phyloP scores from a whole-genome alignment of 768 basidiomycete species.

The Tremella mesenterica region DNA sequence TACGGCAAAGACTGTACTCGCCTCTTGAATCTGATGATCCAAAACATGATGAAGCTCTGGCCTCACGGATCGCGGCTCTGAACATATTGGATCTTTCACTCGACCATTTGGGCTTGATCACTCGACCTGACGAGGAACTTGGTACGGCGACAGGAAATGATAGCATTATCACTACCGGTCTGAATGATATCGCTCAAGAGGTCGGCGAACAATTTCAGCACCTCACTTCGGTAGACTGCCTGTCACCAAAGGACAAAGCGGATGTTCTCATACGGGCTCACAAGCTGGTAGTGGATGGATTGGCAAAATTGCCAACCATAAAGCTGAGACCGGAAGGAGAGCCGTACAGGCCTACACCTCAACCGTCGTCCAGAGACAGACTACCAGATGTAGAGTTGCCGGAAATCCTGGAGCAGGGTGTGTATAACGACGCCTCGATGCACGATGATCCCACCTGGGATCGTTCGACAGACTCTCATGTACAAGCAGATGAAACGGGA shows the following conservation, averaged over 20 bases:
- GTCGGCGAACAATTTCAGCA: slow-evolving; percentile 62
- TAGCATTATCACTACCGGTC: slow-evolving; percentile 27
- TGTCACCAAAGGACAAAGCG: slow-evolving; percentile 69
- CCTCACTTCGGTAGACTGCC: slow-evolving; percentile 49
- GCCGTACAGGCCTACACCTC: slow-evolving; percentile 9
- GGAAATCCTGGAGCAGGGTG: no score
- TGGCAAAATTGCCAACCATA: slow-evolving; percentile 56
- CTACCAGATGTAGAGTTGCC: background rate
- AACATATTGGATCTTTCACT: slow-evolving; percentile 82
- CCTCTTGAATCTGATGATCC: slow-evolving; percentile 67
- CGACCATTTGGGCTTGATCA: slow-evolving; percentile 79
- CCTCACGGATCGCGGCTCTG: slow-evolving; percentile 79
- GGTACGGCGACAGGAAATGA: slow-evolving; percentile 6
- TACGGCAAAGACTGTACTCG: slow-evolving; percentile 59
- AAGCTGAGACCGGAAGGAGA: slow-evolving; percentile 59
- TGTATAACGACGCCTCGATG: no score
- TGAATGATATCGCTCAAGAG: slow-evolving; percentile 58
- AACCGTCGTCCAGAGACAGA: no score
- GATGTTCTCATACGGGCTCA: slow-evolving; percentile 73
- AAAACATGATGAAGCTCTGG: slow-evolving; percentile 80
- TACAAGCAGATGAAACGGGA: background rate
- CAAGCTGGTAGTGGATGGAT: slow-evolving; percentile 62
- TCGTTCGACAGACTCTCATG: background rate
- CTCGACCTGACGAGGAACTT: slow-evolving; percentile 50
- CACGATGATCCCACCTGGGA: background rate